Conservation (phyloP, 495 filamentous ascomycete genomes). For the Hyaloscypha hepaticicola region DNA sequence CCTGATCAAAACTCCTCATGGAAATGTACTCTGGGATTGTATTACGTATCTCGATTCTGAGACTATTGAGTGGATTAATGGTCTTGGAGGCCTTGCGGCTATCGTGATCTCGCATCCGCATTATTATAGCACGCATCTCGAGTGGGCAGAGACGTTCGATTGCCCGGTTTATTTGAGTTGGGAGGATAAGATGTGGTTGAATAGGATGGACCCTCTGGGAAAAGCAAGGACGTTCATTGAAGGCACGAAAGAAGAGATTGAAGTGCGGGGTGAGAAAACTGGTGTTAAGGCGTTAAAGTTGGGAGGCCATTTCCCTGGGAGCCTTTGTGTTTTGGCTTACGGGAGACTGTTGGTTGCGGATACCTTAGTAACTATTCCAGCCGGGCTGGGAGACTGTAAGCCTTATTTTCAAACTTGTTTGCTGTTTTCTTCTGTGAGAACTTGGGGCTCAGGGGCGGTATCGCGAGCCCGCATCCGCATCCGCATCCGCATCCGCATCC, state of each 20-base stretch:
- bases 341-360: constrained; percentile 66
- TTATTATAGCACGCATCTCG: constrained; percentile 68
- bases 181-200: constrained; percentile 64
- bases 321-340: constrained; percentile 52
- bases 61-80: constrained; percentile 49
- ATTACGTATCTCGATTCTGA: constrained; percentile 61
- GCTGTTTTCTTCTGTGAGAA: too few relatives aligned
- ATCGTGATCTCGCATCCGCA: constrained; percentile 82
- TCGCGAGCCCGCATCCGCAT: too few relatives aligned
- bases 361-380: constrained; percentile 65
- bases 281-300: constrained; percentile 64
- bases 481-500: too few relatives aligned
- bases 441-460: too few relatives aligned
- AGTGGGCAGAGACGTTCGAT: constrained; percentile 62
- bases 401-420: too few relatives aligned
- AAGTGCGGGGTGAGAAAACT: constrained; percentile 38
- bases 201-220: constrained; percentile 34
- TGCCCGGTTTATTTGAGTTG: constrained; percentile 62
- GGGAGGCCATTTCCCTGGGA: constrained; percentile 75
- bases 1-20: constrained; percentile 54
- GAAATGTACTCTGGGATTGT: constrained; percentile 77
- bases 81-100: constrained; percentile 59
- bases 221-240: constrained; percentile 45
- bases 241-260: constrained; percentile 34
- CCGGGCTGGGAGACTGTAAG: constrained; percentile 42